Base-by-base conservation (phyloP, 1,284 basidiomycete species). In the Tylopilus sp. region DNA sequence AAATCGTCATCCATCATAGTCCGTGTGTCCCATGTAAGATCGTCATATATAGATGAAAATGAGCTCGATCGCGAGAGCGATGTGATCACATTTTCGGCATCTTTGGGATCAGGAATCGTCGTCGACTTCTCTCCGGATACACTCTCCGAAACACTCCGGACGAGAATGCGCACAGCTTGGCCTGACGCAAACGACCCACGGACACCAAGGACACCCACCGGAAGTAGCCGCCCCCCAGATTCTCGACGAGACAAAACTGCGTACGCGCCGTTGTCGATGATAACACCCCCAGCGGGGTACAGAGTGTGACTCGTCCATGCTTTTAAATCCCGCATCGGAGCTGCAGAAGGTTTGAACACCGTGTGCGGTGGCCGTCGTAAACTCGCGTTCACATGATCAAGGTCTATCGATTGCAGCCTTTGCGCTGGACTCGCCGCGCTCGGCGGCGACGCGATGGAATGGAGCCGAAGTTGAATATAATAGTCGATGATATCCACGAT, bases 251-350 rank as follows among this genome's bases (percentile, higher is more conserved):
- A 85, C 38, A 98, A 80, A 15, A 97, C 92, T 28, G 79, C 75
- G 63, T 93, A 87, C 0, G 96, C 96, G 1, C 97, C 96, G 26
- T 82, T 71, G 66, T 97, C 95, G 54, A 97, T 85, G 64, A 97
- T 76, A 31, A 99, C 81, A 30, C 81, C 86, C 0, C 97, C 96
- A 0, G 93, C 82, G 0, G 95, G 89, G 53, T 84, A 84, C 21
- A 99, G 75, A 0, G 95, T 97, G 68, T 99, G 94, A 13, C 86
- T 81, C 23, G 96, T 95, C 92, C 95, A 98, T 57, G 92, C 86
- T 60, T 98, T 97, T 35, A 97, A 79, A 69, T 97, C 94, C 28
- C 89, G 84, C 57, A 97, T 73, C 0, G 92, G 92, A 5, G 76
- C 71, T 2, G 78, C 61, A 16, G 87, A 84, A 4, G 94, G 84